phyloP scores from a whole-genome alignment of 345 rosid genomes.

The Hibiscus mutabilis region DNA sequence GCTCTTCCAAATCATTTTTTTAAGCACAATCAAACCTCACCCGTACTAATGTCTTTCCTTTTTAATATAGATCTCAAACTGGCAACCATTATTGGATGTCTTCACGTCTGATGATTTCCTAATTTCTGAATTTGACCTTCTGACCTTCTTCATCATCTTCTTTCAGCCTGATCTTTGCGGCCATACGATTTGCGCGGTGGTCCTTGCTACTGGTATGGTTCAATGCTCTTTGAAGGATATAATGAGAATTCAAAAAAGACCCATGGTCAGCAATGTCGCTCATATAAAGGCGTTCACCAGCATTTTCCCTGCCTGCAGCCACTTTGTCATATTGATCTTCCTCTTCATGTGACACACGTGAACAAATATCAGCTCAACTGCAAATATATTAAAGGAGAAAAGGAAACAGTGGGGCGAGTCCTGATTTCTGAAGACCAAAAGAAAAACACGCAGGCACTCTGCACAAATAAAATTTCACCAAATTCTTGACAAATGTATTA shows the following conservation, averaged over 20 bases:
- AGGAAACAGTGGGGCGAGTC: background rate
- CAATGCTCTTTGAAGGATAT: conserved; percentile 29
- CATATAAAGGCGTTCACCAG: conserved; percentile 46
- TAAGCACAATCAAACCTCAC: conserved; percentile 48
- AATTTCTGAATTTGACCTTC: conserved; percentile 18
- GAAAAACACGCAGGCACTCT: background rate
- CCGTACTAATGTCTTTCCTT: conserved; percentile 42
- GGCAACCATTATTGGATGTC: conserved; percentile 8
- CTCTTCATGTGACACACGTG: conserved; percentile 48
- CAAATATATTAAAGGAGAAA: background rate
- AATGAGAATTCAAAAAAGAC: conserved; percentile 29
- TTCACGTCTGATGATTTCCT: conserved; percentile 7
- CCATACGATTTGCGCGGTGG: conserved; percentile 58
- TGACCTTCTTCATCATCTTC: conserved; percentile 64
- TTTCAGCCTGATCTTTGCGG: conserved; percentile 64
- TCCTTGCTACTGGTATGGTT: conserved; percentile 31
- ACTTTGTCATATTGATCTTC: conserved; percentile 80
- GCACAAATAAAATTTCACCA: background rate
- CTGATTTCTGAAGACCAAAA: background rate
- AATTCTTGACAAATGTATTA: background rate
- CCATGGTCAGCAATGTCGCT: conserved; percentile 31
- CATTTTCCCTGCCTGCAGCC: conserved; percentile 54
- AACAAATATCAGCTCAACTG: background rate
- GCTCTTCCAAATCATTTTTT: conserved; percentile 18
- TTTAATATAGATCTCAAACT: conserved; percentile 48